phyloP scores from a whole-genome alignment of 345 rosid species.

The Eutrema yunnanense region DNA sequence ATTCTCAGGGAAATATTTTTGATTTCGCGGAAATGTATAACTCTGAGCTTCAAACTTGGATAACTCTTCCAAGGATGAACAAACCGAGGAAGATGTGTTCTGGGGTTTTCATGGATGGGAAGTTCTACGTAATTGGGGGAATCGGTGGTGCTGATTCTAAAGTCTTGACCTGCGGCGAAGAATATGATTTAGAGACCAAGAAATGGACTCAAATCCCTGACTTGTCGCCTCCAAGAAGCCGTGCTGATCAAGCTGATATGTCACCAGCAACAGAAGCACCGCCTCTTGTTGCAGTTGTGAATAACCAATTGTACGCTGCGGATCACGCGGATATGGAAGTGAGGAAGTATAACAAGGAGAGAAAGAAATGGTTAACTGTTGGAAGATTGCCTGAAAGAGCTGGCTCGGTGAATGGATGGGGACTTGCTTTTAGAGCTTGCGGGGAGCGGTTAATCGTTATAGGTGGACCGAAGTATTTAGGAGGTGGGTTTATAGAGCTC shows the following conservation, averaged over 20 bases:
- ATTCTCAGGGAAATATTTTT: slow-evolving; percentile 51
- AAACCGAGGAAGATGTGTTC: slow-evolving; percentile 90
- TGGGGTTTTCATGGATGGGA: slow-evolving; percentile 84
- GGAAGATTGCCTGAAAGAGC: slow-evolving; percentile 85
- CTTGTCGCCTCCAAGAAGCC: slow-evolving; percentile 68
- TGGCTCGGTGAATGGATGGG: slow-evolving; percentile 92
- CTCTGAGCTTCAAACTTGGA: slow-evolving; percentile 70
- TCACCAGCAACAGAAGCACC: slow-evolving; percentile 80
- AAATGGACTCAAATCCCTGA: slow-evolving; percentile 72
- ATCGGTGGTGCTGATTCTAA: slow-evolving; percentile 47
- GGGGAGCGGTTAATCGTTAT: slow-evolving; percentile 81
- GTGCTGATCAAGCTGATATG: slow-evolving; percentile 40
- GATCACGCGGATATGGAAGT: slow-evolving; percentile 82
- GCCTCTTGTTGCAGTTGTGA: slow-evolving; percentile 83
- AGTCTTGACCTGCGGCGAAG: slow-evolving; percentile 76
- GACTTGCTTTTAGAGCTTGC: slow-evolving; percentile 89
- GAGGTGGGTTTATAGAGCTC: slow-evolving; percentile 78
- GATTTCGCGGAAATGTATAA: slow-evolving; percentile 81
- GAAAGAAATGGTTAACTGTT: slow-evolving; percentile 50
- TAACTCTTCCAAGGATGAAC: slow-evolving; percentile 66
- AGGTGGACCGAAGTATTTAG: slow-evolving; percentile 74
- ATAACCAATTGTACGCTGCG: slow-evolving; percentile 74
- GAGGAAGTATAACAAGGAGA: slow-evolving; percentile 61
- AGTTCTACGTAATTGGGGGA: slow-evolving; percentile 89
- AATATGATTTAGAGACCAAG: slow-evolving; percentile 60